Conservation (phyloP, 495 filamentous ascomycete species). For the Darksidea phi region DNA sequence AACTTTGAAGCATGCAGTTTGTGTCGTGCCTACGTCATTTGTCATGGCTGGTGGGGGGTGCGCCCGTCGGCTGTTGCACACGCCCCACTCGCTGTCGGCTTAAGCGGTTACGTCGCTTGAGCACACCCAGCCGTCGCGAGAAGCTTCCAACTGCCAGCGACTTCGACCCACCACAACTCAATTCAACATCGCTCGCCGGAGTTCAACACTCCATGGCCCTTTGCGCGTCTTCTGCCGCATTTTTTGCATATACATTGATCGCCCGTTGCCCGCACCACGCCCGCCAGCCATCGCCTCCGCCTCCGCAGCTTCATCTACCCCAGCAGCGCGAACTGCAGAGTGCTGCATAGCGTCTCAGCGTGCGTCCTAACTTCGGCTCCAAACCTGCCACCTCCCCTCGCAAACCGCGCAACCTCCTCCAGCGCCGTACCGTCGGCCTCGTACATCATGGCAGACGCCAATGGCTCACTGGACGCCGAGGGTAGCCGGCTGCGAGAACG, state of each 20-base stretch:
- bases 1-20: too few relatives aligned
- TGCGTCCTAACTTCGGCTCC: neutral
- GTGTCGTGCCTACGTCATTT: neutral
- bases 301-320: neutral
- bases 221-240: neutral
- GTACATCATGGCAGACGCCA: conserved; percentile 14
- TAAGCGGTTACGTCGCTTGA: too few relatives aligned
- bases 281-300: conserved; percentile 2
- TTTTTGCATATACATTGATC: neutral
- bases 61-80: neutral
- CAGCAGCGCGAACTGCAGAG: neutral
- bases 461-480: conserved; percentile 1
- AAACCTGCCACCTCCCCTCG: neutral
- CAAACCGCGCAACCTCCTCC: conserved; percentile 1
- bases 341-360: neutral
- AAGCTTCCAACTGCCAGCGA: too few relatives aligned
- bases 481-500: conserved; percentile 13
- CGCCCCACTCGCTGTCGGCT: neutral
- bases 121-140: too few relatives aligned
- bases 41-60: too few relatives aligned
- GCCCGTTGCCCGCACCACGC: neutral
- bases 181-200: neutral
- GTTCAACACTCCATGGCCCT: conserved; percentile 4
- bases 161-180: too few relatives aligned
- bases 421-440: conserved; percentile 4